Base-by-base conservation (phyloP, 1,284 basidiomycete species). In the Xerocomus nothofagi region DNA sequence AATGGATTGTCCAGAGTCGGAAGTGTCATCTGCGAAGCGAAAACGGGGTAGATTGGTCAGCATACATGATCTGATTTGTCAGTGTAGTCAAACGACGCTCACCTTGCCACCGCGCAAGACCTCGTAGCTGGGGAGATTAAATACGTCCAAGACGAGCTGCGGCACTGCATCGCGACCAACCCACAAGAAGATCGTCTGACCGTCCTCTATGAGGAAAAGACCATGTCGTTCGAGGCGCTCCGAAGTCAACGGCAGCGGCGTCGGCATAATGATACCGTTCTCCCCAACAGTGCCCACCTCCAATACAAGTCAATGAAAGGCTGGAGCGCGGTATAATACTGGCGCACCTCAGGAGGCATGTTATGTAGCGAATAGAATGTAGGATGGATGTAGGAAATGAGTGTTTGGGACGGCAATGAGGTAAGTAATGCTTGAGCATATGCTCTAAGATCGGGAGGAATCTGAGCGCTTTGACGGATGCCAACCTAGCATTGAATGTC, bases 151-250 rank as follows among this genome's bases (percentile, higher is more conserved):
- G 51, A 98, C 77, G 43, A 99, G 82, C 65, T 96, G 91, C 3
- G 95, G 93, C 18, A 99, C 94, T 5, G 97, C 93, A 65, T 98
- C 96, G 27, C 95, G 84, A 7, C 97, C 97, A 45, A 99, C 82
- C 91, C 93, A 99, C 39, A 99, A 78, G 84, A 99, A 98, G 62
- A 99, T 91, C 40, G 92, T 95, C 72, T 98, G 97, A 0, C 92
- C 92, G 68, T 99, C 95, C 70, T 99, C 97, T 59, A 99, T 96
- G 55, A 99, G 72, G 82, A 90, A 98, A 45, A 99, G 77, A 46
- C 97, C 97, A 64, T 99, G 95, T 47, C 95, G 79, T 71, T 98
- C 95, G 45, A 99, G 77, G 34, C 92, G 79, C 71, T 99, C 97
- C 30, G 92, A 94, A 0, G 93, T 94, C 50, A 95, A 80, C 44